Evolutionary conservation across 306 rosid species (phyloP).

Genomic region (Crataegus laevigata): DNA sequence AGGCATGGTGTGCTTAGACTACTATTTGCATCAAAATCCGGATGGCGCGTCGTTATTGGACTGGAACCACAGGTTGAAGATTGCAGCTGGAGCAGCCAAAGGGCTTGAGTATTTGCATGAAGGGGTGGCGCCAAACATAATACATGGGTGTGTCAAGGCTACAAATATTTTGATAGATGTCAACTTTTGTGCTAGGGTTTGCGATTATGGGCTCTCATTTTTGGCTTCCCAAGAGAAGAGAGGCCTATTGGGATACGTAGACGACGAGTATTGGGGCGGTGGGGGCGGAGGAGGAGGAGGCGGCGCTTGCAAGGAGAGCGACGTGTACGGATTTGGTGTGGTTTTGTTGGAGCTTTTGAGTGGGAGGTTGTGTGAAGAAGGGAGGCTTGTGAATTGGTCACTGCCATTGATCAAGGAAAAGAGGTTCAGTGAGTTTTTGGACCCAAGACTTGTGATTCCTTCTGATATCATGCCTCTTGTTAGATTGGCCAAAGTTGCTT

Average conservation of each 20-base stretch:
- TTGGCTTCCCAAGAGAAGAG: conserved; percentile 46
- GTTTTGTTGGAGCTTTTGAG: conserved; percentile 71
- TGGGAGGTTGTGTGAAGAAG: conserved; percentile 68
- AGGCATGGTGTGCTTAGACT: conserved; percentile 47
- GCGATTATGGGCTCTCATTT: conserved; percentile 65
- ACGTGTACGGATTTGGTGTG: conserved; percentile 81
- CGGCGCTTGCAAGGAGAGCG: conserved; percentile 63
- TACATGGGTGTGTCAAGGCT: conserved; percentile 79
- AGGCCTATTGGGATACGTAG: conserved; percentile 52
- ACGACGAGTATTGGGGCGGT: conserved; percentile 55
- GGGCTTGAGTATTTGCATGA: conserved; percentile 77
- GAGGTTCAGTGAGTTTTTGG: conserved; percentile 50
- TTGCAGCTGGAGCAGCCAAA: conserved; percentile 73
- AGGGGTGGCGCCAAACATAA: conserved; percentile 56
- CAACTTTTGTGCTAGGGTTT: conserved; percentile 43
- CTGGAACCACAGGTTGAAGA: conserved; percentile 52
- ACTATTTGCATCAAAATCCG: conserved; percentile 55
- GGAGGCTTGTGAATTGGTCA: conserved; percentile 61
- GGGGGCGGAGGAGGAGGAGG: background rate
- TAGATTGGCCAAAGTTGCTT: conserved; percentile 81
- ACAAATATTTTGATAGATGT: conserved; percentile 60
- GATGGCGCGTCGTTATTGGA: conserved; percentile 45
- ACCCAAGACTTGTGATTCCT: conserved; percentile 52
- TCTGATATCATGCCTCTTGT: conserved; percentile 34
- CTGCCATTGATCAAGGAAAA: conserved; percentile 68